Conservation (phyloP, 2,329 filamentous ascomycete species). For the Sporothrix brasiliensis region DNA sequence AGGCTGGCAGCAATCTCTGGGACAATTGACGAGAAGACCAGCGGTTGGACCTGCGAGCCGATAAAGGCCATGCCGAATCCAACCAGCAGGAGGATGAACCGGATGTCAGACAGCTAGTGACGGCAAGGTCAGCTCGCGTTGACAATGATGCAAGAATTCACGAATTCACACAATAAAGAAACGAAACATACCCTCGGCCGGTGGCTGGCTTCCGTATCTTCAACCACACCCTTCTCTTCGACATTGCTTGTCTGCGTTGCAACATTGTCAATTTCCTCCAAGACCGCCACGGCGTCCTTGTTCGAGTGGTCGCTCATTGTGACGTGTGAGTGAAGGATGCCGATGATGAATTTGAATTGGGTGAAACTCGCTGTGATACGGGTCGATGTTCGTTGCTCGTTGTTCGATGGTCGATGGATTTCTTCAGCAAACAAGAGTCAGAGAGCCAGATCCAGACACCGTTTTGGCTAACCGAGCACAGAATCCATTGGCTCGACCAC, state of each 20-base stretch:
- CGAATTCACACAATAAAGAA: neutral
- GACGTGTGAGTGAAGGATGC: neutral
- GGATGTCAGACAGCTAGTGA: conserved; percentile 14
- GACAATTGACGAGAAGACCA: conserved; percentile 2
- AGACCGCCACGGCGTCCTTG: neutral
- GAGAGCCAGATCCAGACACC: neutral
- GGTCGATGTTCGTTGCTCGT: neutral
- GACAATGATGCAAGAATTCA: neutral
- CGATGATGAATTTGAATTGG: neutral
- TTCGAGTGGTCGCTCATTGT: conserved; percentile 7
- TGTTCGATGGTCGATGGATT: neutral
- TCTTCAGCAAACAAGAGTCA: conserved; percentile 10
- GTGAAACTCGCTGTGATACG: neutral
- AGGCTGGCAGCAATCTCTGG: neutral
- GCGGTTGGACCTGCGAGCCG: conserved; percentile 22
- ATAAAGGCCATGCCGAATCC: conserved; percentile 25
- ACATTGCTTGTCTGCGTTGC: neutral
- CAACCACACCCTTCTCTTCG: neutral
- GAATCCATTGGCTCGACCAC: neutral
- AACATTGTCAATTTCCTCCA: neutral
- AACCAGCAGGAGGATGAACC: conserved; percentile 17
- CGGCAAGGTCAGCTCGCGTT: neutral
- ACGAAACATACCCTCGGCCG: neutral
- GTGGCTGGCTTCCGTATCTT: neutral
- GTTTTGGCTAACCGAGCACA: neutral